Evolutionary conservation across 352 stramenopile species (phyloP).

Genomic region (Globisporangium emineosum): DNA sequence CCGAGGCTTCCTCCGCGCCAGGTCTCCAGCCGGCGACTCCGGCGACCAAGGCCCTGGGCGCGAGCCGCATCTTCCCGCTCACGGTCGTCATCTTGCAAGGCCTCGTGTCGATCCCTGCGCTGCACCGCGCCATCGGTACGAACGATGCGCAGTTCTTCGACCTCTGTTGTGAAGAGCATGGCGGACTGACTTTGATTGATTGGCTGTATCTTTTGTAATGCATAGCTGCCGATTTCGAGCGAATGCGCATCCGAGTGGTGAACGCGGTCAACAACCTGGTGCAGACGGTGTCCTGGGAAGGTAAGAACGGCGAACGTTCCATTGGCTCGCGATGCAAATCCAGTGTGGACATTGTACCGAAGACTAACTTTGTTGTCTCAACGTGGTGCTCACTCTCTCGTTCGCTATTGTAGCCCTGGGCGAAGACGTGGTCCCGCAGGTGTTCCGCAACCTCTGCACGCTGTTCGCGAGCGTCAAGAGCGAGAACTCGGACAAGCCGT

Average conservation of each 20-base stretch:
- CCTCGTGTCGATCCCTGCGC: constrained; percentile 64
- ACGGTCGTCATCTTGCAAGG: constrained; percentile 73
- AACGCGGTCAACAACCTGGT: constrained; percentile 85
- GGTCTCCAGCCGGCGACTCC: constrained; percentile 19
- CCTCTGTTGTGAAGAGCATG: constrained; percentile 11
- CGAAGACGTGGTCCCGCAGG: constrained; percentile 55
- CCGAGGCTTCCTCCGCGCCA: not conserved
- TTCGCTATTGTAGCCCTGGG: constrained; percentile 26
- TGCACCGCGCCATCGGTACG: constrained; percentile 50
- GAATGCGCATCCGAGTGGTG: constrained; percentile 77
- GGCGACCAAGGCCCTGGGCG: constrained; percentile 33
- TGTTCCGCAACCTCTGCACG: constrained; percentile 78
- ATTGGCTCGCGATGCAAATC: too few relatives aligned
- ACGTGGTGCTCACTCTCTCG: not conserved
- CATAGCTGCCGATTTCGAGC: constrained; percentile 63
- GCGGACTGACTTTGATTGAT: not conserved
- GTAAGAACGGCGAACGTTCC: too few relatives aligned
- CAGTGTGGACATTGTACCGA: too few relatives aligned
- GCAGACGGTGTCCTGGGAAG: constrained; percentile 52
- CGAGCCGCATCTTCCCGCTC: constrained; percentile 48
- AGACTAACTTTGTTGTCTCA: not conserved
- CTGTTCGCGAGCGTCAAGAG: constrained; percentile 65
- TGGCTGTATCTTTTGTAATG: not conserved
- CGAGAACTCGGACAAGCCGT: constrained; percentile 31
- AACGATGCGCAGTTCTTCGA: not conserved